Evolutionary conservation across 108 stramenopile species (phyloP), one percentile per base, ranked within the genome.

Genomic region (Phaeodactylum tricornutum): DNA sequence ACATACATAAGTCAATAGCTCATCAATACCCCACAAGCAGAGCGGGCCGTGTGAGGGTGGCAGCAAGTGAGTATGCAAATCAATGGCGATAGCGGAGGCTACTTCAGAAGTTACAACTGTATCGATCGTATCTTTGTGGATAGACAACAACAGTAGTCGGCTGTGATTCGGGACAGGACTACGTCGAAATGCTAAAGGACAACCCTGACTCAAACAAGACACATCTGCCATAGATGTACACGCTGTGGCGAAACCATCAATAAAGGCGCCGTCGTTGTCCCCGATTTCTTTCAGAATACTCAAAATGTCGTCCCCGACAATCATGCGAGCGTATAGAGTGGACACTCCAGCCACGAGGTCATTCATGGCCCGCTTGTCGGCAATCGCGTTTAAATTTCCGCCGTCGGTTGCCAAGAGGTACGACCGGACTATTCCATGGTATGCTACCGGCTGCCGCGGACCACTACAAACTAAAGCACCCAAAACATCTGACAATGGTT

Each of bases 61-160:
- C 6, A 95, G 69, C 6, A 95, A 63, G 60, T 95, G 94, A 1
- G 94, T 95, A 46, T 95, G 94, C 53, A 95, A 37, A 62, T 95
- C 94, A 54, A 95, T 73, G 14, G 66, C 82, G 30, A 61, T 25
- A 0, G 47, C 60, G 4, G 77, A 53, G 16, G 43, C n/a, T 11
- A 86, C 84, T 47, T 86, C 84, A 9, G 77, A 52, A 29, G 51
- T 40, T 0, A 81, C 75, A 21, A 79, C 61, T 2, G 72, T 43
- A 24, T 35, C 12, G 4, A 85, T 53, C 0, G 60, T 53, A 12
- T 61, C 77, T 0, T 20, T 26, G 23, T 44, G 41, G 2, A 65
- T 47, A 5, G 32, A n/a, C n/a, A n/a, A n/a, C n/a, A n/a, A n/a
- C n/a, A n/a, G n/a, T n/a, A n/a, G n/a, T n/a, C n/a, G n/a, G n/a